Base-by-base conservation (phyloP, 345 rosid species). In the Microcos paniculata region DNA sequence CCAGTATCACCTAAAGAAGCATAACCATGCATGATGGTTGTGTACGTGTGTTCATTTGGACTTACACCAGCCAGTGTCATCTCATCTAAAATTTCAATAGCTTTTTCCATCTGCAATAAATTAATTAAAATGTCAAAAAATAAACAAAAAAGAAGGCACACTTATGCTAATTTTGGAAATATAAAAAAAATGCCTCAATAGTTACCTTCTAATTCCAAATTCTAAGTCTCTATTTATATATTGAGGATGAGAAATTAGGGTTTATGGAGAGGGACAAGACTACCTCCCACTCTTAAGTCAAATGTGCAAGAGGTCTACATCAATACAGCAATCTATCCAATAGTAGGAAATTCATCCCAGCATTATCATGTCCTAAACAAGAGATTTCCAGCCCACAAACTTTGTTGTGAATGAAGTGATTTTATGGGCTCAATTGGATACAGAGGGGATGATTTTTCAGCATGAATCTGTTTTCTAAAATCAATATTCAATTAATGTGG, bases 11-110 rank as follows among this genome's bases (percentile, higher is more conserved):
- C 98, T 1, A 91, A 61, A 8, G 97, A 88, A 80, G 99, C 99
- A 85, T 90, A 96, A 55, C 99, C 99, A 73, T 96, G 93, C 99
- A 96, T 96, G 87, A 96, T 87, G 73, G 90, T 91, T 40, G 99
- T 93, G 85, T 89, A 96, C 38, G 98, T 96, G 76, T 96, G 96
- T 74, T 91, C 91, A 67, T 93, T 90, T 46, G 98, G 93, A 83
- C 80, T 81, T 51, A 96, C 75, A 42, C 97, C 98, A 3, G 96
- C 93, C 51, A 93, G 52, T 31, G 80, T 59, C 99, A 96, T 96
- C 89, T 93, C 93, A 81, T 91, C 96, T 85, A 96, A 84, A 74
- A 90, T 93, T 79, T 87, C 90, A 70, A 90, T 88, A 30, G 94
- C 97, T 76, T 95, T 96, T 70, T 91, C 96, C 94, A 93, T 88